Evolutionary conservation across 2,329 filamentous ascomycete species (phyloP).

Genomic region (Fusarium phyllophilum): DNA sequence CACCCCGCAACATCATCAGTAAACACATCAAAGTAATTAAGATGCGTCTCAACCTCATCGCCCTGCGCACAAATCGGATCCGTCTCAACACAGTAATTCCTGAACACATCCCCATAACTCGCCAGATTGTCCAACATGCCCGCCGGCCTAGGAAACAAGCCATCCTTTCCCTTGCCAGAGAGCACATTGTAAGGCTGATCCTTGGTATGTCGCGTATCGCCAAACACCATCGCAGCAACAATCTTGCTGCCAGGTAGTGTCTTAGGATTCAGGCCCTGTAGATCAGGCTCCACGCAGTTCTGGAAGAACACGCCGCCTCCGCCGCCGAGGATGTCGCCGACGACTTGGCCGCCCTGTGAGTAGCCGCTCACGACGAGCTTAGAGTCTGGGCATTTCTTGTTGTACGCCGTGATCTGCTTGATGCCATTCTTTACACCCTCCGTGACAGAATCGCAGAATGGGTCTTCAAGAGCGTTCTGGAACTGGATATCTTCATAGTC

Average conservation of each 20-base stretch:
- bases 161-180: background rate
- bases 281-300: slow-evolving; percentile 5
- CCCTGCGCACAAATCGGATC: slow-evolving; percentile 14
- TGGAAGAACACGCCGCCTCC: slow-evolving; percentile 21
- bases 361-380: slow-evolving; percentile 20
- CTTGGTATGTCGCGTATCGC: slow-evolving; percentile 14
- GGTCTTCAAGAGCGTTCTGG: slow-evolving; percentile 6
- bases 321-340: slow-evolving; percentile 20
- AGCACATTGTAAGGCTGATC: slow-evolving; percentile 11
- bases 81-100: slow-evolving; percentile 12
- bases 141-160: slow-evolving; percentile 8
- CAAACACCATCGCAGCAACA: slow-evolving; percentile 13
- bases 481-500: slow-evolving; percentile 19
- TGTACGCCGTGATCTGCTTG: slow-evolving; percentile 20
- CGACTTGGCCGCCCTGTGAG: slow-evolving; percentile 12
- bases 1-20: slow-evolving; percentile 5
- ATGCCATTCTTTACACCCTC: slow-evolving; percentile 17
- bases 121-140: slow-evolving; percentile 11
- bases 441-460: slow-evolving; percentile 9
- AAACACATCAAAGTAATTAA: slow-evolving; percentile 17
- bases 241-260: slow-evolving; percentile 2
- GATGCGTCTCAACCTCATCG: slow-evolving; percentile 1
- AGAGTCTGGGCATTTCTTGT: slow-evolving; percentile 13
- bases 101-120: slow-evolving; percentile 3
- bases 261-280: background rate